Conservation (phyloP, 1,284 basidiomycete genomes). For the Cryptococcus deneoformans region DNA sequence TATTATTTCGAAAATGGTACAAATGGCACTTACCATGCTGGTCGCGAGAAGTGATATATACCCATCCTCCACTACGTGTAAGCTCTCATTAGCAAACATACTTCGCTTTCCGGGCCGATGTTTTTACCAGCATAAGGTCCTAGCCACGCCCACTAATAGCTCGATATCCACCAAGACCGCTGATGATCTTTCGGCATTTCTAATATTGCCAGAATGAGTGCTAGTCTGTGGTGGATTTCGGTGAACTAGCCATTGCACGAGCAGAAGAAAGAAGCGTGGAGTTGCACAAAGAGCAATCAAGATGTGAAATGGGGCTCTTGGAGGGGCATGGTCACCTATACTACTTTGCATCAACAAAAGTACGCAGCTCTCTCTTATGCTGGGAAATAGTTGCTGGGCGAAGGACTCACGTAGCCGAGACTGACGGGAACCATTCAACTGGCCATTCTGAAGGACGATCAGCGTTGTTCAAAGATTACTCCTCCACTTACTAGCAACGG, state of each 20-base stretch:
- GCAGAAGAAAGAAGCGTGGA: constrained; percentile 74
- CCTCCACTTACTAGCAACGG: constrained; percentile 51
- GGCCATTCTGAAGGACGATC: constrained; percentile 61
- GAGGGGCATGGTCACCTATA: constrained; percentile 89
- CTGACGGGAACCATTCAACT: constrained; percentile 88
- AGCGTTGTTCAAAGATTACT: not conserved
- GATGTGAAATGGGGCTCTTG: constrained; percentile 85
- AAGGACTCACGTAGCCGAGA: constrained; percentile 75
- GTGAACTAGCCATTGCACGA: constrained; percentile 67
- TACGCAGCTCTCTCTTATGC: not conserved
- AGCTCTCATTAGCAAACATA: not conserved
- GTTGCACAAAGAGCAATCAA: constrained; percentile 83
- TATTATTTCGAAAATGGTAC: not conserved
- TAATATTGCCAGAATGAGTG: not conserved
- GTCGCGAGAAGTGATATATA: constrained; percentile 68
- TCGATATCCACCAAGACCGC: constrained; percentile 57
- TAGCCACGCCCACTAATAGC: constrained; percentile 63
- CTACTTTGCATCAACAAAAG: constrained; percentile 48
- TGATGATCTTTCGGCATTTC: not conserved
- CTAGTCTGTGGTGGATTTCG: constrained; percentile 19
- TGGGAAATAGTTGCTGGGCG: not conserved
- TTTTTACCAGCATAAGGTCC: constrained; percentile 68
- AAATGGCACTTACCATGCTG: constrained; percentile 37
- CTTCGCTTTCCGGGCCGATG: not conserved
- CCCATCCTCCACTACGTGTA: constrained; percentile 64